These are phyloP conservation scores for Fusarium sulawesiense DNA, from an alignment of 2,329 filamentous ascomycete species.

Conservation along the genomic window DNA sequence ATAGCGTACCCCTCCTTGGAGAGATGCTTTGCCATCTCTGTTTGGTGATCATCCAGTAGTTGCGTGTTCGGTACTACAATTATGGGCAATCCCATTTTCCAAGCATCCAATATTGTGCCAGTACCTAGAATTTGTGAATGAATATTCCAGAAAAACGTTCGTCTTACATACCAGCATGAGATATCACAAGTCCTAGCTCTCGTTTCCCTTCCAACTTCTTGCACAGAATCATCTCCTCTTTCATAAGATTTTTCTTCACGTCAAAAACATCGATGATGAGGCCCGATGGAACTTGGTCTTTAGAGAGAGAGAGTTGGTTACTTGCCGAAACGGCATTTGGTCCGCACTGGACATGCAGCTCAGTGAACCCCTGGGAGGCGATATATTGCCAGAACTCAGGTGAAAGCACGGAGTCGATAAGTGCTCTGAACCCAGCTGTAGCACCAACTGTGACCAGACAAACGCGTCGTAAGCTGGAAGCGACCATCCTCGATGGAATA, in stretches of 20 bases:
- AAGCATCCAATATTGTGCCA: constrained; percentile 86
- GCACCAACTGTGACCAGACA: constrained; percentile 94
- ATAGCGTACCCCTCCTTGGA: constrained; percentile 80
- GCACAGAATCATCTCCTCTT: constrained; percentile 65
- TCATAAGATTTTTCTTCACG: constrained; percentile 50
- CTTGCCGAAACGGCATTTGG: constrained; percentile 63
- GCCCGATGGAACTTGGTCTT: constrained; percentile 41
- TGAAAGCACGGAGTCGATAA: constrained; percentile 75
- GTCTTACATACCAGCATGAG: constrained; percentile 78
- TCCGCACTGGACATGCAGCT: constrained; percentile 85
- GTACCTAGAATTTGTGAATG: constrained; percentile 69
- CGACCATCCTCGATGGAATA: constrained; percentile 12
- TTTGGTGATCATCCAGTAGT: constrained; percentile 90
- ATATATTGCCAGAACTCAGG: constrained; percentile 73
- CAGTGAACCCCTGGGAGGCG: constrained; percentile 69
- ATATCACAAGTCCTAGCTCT: constrained; percentile 79
- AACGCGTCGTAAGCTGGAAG: constrained; percentile 44
- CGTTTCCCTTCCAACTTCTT: constrained; percentile 59
- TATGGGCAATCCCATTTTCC: constrained; percentile 79
- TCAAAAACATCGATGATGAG: constrained; percentile 50
- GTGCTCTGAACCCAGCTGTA: constrained; percentile 81
- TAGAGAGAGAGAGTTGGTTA: constrained; percentile 28
- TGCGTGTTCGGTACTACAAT: constrained; percentile 88
- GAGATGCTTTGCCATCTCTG: constrained; percentile 83
- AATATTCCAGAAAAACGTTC: not conserved